Evolutionary conservation across 306 rosid species (phyloP), one percentile per base, ranked within the genome.

Genomic region (Hippophae rhamnoides): DNA sequence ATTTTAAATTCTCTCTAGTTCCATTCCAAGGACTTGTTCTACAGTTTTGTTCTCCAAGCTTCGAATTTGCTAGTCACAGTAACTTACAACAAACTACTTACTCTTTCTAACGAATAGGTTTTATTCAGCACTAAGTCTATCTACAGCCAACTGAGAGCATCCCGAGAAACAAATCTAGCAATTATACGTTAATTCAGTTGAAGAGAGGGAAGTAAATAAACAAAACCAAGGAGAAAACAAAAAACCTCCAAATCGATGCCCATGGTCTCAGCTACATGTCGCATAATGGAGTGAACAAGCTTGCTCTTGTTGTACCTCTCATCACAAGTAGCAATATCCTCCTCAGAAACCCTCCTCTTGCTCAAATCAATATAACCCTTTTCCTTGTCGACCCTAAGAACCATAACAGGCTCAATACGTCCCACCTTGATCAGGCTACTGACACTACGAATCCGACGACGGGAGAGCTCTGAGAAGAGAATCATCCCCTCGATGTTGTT

Each of bases 261-360:
- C 64, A 83, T 65, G 44, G 96, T 85, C 76, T 92, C 99, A 7
- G 95, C 95, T 6, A 88, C 96, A 43, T 88, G 99, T 14, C 95
- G 96, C 99, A 92, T 92, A 47, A 92, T 92, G 52, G 93, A 88
- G 73, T 88, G 99, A 7, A 92, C 95, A n/a, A 92, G 95, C 76
- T 92, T 92, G 84, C 99, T 92, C 93, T 88, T 92, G 61, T 92
- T 92, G 61, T 87, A 92, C 61, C 99, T 69, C 76, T 92, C 99
- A 58, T 92, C 99, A 25, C 99, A 92, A 7, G 96, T 61, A 49
- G 80, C 82, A 2, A 83, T 92, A 54, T 92, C 97, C 73, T 86
- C 97, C 63, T 86, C 97, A 1, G 95, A 86, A 12, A 89, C 97
- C 66, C 97, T 76, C 14, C 97, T 67, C 76, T 86, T 89, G 56